phyloP scores from a whole-genome alignment of 108 stramenopile species.

The Stephanodiscus minutulus region DNA sequence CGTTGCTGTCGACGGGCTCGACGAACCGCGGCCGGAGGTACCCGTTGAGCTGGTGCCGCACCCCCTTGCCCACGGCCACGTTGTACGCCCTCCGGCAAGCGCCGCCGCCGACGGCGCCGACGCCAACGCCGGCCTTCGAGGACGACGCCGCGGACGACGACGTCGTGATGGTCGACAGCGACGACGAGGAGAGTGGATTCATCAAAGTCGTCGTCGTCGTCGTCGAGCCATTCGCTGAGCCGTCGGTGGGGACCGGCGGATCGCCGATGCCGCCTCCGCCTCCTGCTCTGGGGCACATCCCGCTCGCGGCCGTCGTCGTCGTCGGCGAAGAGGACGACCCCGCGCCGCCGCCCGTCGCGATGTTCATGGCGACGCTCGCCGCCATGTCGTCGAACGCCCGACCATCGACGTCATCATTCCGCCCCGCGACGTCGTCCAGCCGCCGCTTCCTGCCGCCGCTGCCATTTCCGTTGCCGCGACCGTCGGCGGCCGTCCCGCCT shows the following conservation, averaged over 20 bases:
- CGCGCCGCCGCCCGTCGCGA: slow-evolving; percentile 1
- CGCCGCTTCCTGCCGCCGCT: slow-evolving; percentile 1
- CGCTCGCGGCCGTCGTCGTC: no score
- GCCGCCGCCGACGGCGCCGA: not conserved
- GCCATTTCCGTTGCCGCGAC: not conserved
- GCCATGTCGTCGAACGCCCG: slow-evolving; percentile 17
- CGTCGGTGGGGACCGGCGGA: no score
- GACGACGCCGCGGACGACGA: not conserved
- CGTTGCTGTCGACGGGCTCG: no score
- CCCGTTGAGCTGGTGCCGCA: slow-evolving; percentile 45
- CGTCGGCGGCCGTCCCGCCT: slow-evolving; percentile 3
- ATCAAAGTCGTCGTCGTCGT: no score
- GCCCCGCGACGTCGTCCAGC: not conserved
- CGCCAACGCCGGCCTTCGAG: not conserved
- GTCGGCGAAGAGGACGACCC: not conserved
- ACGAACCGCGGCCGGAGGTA: slow-evolving; percentile 16
- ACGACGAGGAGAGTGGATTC: not conserved
- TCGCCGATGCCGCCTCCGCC: not conserved
- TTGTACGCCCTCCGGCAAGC: slow-evolving; percentile 15
- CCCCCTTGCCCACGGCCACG: slow-evolving; percentile 40
- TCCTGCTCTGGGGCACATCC: no score
- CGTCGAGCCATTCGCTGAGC: no score
- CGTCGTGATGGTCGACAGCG: not conserved
- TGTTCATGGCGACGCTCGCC: slow-evolving; percentile 11
- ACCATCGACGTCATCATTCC: not conserved